Base-by-base conservation (phyloP, 164 flowering plant species). In the Nymphaea colorata region DNA sequence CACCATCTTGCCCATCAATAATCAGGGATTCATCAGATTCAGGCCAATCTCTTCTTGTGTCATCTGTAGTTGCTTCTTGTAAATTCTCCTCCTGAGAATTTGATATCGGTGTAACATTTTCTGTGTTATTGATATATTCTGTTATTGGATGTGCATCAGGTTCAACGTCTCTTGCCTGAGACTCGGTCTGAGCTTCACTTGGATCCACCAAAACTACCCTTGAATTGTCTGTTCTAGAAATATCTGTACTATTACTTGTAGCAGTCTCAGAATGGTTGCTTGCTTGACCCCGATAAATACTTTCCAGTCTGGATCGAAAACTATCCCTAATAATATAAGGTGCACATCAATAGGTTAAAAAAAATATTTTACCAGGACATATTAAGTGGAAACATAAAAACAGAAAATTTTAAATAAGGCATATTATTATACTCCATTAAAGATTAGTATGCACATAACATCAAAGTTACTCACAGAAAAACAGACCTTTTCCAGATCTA, bases 241-340 rank as follows among this genome's bases (percentile, higher is more conserved):
- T 84, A 76, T 5, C 69, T 61, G 61, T 51, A 45, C 69, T 72
- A 81, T 69, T 75, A 75, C 75, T 70, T 74, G 82, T 77, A 64
- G 78, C 51, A 45, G 77, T 68, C 64, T 88, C 90, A 66, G 89
- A 76, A 59, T 81, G 81, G 80, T 79, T 82, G 83, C 82, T 81
- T 68, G 76, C 98, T 81, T 92, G 98, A 73, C 86, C 93, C 72
- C 89, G 94, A 68, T 87, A 95, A 78, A 91, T 90, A 68, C 51
- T 87, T 76, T 91, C 96, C 64, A 87, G 76, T 76, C 96, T 84
- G 71, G 81, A 86, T 45, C 89, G 97, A 64, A 95, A 90, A 36
- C 97, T 98, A 61, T 90, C 96, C 95, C 98, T 95, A 15, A 51
- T 8, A 11, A 17, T 17, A 15, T 41, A 17, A 61, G 42, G 42